Base-by-base conservation (phyloP, 306 rosid species). In the Spatholobus suberectus region DNA sequence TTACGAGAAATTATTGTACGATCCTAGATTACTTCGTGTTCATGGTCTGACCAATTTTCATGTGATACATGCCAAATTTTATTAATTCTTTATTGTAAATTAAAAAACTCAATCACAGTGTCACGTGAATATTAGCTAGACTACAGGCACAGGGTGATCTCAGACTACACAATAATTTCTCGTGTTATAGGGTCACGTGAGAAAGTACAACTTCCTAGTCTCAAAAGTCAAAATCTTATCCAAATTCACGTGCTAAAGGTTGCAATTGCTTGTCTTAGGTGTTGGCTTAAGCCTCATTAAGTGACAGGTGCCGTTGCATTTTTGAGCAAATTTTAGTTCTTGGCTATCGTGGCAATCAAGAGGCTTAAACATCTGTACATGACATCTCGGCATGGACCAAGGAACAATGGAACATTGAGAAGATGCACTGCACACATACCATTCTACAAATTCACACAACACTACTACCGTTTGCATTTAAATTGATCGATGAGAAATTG, bases 281-380 rank as follows among this genome's bases (percentile, higher is more conserved):
- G 68, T 40, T 57, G 59, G 34, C 51, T 29, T 35, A 69, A 17
- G 40, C 52, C 11, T 4, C 32, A 34, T 40, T 57, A 34, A 38
- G 32, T 82, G 90, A 84, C 90, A 63, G 49, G 34, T 79, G 77
- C 57, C 67, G 4, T 55, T 55, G 12, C 40, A 66, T 0, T 18
- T 24, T 24, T 46, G 41, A 47, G 44, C 10, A 49, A 35, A 21
- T 11, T 54, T 59, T 47, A 34, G 11, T 49, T 47, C 47, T 6
- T 4, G 11, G 75, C 32, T 73, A 26, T 21, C 37, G 84, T 74
- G 84, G 73, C 76, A 41, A 7, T 34, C 3, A 13, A 63, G 23
- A 17, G 4, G 1, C 3, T 23, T 49, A 5, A 67, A 52, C 68
- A 51, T 38, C 7, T 67, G 82, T 51, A 23, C 8, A 37, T 83